Percentiles rank a stretch among this genome's conserved stretches.
Evolutionary conservation across 2,329 filamentous ascomycete genomes (phyloP).

Genomic region (Botryosphaeria dothidea): DNA sequence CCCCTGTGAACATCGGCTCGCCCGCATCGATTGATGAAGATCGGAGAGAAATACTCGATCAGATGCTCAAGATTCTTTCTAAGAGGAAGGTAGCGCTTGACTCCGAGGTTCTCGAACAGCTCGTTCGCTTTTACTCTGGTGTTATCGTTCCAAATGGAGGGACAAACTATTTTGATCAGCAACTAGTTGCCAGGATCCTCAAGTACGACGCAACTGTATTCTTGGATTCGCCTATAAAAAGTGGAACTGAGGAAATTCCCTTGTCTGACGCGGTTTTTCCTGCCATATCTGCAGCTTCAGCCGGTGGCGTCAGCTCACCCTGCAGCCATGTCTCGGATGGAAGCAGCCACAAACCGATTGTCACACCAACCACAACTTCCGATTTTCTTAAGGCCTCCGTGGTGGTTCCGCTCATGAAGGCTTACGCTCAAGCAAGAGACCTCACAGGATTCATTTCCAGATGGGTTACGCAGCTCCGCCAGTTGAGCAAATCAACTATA

Average conservation of each 20-base stretch:
- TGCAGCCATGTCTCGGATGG: not conserved
- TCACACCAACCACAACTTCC: not conserved
- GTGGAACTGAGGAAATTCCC: not conserved
- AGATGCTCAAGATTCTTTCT: constrained; percentile 29
- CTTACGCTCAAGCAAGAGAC: constrained; percentile 36
- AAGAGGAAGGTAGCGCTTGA: constrained; percentile 30
- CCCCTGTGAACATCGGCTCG: constrained; percentile 27
- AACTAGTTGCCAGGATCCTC: constrained; percentile 34
- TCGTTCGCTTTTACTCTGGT: constrained; percentile 39
- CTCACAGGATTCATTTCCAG: constrained; percentile 35
- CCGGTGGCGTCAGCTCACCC: not conserved
- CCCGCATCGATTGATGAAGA: constrained; percentile 16
- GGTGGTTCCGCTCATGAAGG: constrained; percentile 34
- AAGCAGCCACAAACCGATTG: not conserved
- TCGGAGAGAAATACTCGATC: constrained; percentile 25
- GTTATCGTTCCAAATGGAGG: not conserved
- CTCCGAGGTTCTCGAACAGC: constrained; percentile 28
- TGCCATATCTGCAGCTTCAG: not conserved
- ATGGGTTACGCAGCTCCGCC: constrained; percentile 36
- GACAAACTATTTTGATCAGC: not conserved
- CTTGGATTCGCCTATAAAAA: constrained; percentile 26
- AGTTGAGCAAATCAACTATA: not conserved
- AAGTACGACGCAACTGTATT: constrained; percentile 36
- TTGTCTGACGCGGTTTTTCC: constrained; percentile 11
- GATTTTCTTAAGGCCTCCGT: constrained; percentile 22